These are phyloP conservation scores for Pythium folliculosum DNA, from an alignment of 352 stramenopile species.

Conservation along the genomic window DNA sequence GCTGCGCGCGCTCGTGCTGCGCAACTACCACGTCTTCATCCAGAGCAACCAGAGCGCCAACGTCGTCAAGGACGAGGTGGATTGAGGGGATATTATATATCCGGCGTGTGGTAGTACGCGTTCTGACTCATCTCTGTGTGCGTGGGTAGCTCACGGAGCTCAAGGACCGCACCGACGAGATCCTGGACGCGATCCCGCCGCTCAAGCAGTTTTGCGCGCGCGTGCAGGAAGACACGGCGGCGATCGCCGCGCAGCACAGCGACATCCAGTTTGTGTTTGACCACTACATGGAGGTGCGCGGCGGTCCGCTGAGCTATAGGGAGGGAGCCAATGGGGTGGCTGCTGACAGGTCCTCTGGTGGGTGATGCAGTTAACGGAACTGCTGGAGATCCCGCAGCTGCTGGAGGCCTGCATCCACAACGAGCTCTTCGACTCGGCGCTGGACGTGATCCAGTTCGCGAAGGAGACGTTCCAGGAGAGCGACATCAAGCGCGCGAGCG, in stretches of 20 bases:
- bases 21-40: conserved; percentile 92
- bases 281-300: conserved; percentile 72
- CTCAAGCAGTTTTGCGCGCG: conserved; percentile 53
- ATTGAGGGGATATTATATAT: conserved; percentile 1
- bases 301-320: no score
- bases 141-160: conserved; percentile 53
- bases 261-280: conserved; percentile 91
- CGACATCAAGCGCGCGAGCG: conserved; percentile 23
- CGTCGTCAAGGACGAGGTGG: conserved; percentile 78
- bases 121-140: not conserved
- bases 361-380: conserved; percentile 88
- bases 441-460: conserved; percentile 95
- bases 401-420: conserved; percentile 97
- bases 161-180: conserved; percentile 61
- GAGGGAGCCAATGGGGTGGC: no score
- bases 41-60: conserved; percentile 87
- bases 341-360: not conserved
- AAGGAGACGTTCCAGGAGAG: conserved; percentile 60
- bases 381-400: conserved; percentile 97
- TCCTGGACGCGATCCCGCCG: conserved; percentile 52
- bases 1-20: conserved; percentile 77
- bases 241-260: conserved; percentile 67
- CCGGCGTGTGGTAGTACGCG: not conserved
- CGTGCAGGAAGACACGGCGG: conserved; percentile 56
- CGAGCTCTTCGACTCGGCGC: conserved; percentile 95